Evolutionary conservation across 257 asterid species (phyloP), one percentile per base, ranked within the genome.

Genomic region (Gentiana dahurica): DNA sequence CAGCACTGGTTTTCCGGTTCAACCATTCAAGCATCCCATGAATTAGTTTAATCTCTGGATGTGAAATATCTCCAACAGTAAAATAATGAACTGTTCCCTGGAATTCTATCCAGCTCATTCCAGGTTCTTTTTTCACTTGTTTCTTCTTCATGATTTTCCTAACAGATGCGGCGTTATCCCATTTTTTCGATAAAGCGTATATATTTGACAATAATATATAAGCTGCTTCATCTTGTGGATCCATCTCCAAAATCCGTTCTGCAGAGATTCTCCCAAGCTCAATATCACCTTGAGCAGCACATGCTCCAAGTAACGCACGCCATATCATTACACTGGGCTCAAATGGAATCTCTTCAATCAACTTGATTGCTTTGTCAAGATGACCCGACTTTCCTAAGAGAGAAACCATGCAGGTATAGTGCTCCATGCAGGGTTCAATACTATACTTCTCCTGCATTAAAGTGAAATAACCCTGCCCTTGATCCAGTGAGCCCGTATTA

Each of bases 281-380:
- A n/a, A 72, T 83, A 55, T 90, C 77, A 33, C 77, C 81, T 62
- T 79, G 91, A 1, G 72, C 78, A 71, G 78, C 95, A 60, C 98
- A 90, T 49, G 98, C 95, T 54, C 98, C 96, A 41, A 90, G 92
- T 65, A 90, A 65, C 36, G 98, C 86, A 49, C 98, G 98, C 98
- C 98, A 90, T 46, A 84, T 57, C 98, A 90, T 90, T 57, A 90
- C 79, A 71, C 95, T 87, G 10, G 96, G 98, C 71, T 76, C 87
- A 33, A 58, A 55, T 39, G 94, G 87, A 34, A 90, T 81, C 72
- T 81, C 83, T 60, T 77, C 73, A 46, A 90, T 87, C 79, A 79
- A 64, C 70, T 84, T 76, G 44, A 77, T 71, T 54, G 96, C 95
- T 71, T 58, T 76, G 57, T 87, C 91, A 57, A 90, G 76, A 65